A percentile compares a stretch with the other conserved stretches of the same genome.
Conservation (phyloP, 2,329 filamentous ascomycete species). For the Aureobasidium sp. region DNA sequence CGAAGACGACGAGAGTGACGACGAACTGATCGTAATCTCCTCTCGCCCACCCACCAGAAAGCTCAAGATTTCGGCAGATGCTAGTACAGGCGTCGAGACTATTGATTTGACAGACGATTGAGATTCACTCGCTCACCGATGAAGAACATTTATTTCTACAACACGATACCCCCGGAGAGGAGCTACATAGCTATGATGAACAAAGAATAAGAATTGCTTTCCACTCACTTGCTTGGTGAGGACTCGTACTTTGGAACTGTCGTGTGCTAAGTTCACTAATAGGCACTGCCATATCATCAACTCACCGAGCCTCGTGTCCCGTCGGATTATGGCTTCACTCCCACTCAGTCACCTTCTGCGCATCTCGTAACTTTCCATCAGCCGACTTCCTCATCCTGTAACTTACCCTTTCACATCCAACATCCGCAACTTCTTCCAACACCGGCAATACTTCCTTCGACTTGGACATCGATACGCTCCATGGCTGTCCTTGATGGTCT, state of each 20-base stretch:
- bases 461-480: not conserved
- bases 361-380: not conserved
- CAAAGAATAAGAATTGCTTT: not conserved
- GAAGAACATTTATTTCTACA: not conserved
- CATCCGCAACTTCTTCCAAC: not conserved
- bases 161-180: not conserved
- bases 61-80: not conserved
- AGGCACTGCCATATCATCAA: not conserved
- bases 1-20: not conserved
- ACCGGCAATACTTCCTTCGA: not conserved
- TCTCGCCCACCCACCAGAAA: not conserved
- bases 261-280: not conserved
- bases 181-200: not conserved
- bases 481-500: conserved; percentile 18
- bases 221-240: not conserved
- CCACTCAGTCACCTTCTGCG: not conserved
- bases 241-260: no score
- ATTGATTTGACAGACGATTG: conserved; percentile 2
- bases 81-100: not conserved
- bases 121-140: not conserved
- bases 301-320: not conserved
- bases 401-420: no score
- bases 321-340: not conserved
- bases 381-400: not conserved
- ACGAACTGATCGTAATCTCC: not conserved